Conservation (phyloP, 2,329 filamentous ascomycete species). For the Trichoderma arundinaceum region DNA sequence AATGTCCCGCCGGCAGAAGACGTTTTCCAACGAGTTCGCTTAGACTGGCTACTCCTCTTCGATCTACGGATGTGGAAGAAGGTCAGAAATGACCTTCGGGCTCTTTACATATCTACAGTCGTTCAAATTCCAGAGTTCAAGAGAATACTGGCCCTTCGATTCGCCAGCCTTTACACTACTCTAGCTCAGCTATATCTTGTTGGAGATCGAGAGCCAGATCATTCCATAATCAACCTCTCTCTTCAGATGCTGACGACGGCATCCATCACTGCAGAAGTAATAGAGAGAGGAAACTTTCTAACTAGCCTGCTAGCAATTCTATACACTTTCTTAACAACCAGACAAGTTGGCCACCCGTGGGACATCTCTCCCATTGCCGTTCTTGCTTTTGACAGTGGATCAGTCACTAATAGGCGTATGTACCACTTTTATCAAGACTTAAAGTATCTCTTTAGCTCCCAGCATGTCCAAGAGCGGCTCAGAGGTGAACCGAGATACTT, state of each 20-base stretch:
- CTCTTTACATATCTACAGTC: slow-evolving; percentile 95
- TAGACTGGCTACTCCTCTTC: slow-evolving; percentile 95
- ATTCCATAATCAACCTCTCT: slow-evolving; percentile 97
- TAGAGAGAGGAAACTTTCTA: slow-evolving; percentile 93
- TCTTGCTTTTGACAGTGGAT: slow-evolving; percentile 90
- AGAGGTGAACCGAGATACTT: slow-evolving; percentile 85
- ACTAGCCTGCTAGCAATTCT: slow-evolving; percentile 95
- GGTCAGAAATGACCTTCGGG: slow-evolving; percentile 84
- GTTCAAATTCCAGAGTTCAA: slow-evolving; percentile 97
- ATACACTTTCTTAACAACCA: slow-evolving; percentile 94
- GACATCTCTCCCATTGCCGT: slow-evolving; percentile 86
- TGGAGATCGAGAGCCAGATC: slow-evolving; percentile 93
- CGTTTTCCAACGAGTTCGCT: slow-evolving; percentile 82
- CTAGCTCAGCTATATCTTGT: slow-evolving; percentile 94
- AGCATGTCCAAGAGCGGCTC: slow-evolving; percentile 84
- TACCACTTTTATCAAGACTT: slow-evolving; percentile 98
- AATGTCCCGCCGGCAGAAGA: slow-evolving; percentile 78
- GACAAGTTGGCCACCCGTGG: slow-evolving; percentile 93
- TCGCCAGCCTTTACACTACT: slow-evolving; percentile 92
- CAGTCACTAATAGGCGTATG: slow-evolving; percentile 91
- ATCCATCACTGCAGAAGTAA: slow-evolving; percentile 93
- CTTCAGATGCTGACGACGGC: slow-evolving; percentile 96
- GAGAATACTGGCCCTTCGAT: slow-evolving; percentile 86
- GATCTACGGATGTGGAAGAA: slow-evolving; percentile 97
- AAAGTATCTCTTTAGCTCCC: slow-evolving; percentile 86